phyloP scores from a whole-genome alignment of 148 eudicot species.

The Mesembryanthemum crystallinum region DNA sequence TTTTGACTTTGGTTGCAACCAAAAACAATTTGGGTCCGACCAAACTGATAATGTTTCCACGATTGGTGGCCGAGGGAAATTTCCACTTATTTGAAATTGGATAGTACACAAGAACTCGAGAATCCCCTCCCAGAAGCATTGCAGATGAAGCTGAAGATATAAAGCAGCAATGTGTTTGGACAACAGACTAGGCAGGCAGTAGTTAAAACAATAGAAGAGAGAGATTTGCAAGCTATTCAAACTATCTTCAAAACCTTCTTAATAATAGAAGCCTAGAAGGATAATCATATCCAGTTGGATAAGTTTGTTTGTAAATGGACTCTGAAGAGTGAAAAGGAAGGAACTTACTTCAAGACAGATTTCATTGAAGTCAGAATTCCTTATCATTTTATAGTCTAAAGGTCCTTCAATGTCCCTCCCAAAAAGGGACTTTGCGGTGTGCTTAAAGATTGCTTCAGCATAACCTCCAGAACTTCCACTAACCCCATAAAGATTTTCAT shows the following conservation, averaged over 20 bases:
- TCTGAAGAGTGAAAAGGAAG: constrained; percentile 5
- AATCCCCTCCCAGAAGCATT: not conserved
- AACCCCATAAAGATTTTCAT: constrained; percentile 74
- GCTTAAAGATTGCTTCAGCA: constrained; percentile 74
- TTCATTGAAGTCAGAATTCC: constrained; percentile 89
- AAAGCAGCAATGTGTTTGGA: not conserved
- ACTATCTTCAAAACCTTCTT: not conserved
- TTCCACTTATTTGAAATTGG: not conserved
- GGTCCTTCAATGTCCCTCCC: constrained; percentile 69
- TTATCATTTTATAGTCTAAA: constrained; percentile 55
- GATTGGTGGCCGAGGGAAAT: too few relatives aligned
- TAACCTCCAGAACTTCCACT: constrained; percentile 94
- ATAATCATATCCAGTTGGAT: not conserved
- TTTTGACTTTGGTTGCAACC: too few relatives aligned
- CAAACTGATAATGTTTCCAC: too few relatives aligned
- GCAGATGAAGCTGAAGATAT: not conserved
- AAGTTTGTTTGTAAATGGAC: not conserved
- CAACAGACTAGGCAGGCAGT: not conserved
- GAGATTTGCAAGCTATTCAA: not conserved
- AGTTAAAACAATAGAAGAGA: not conserved
- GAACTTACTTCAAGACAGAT: constrained; percentile 71
- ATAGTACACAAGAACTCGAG: not conserved
- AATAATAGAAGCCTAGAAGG: not conserved
- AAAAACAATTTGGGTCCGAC: too few relatives aligned
- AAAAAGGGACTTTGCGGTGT: constrained; percentile 72